Base-by-base conservation (phyloP, 805 yeast genomes). In the Brettanomyces bruxellensis region DNA sequence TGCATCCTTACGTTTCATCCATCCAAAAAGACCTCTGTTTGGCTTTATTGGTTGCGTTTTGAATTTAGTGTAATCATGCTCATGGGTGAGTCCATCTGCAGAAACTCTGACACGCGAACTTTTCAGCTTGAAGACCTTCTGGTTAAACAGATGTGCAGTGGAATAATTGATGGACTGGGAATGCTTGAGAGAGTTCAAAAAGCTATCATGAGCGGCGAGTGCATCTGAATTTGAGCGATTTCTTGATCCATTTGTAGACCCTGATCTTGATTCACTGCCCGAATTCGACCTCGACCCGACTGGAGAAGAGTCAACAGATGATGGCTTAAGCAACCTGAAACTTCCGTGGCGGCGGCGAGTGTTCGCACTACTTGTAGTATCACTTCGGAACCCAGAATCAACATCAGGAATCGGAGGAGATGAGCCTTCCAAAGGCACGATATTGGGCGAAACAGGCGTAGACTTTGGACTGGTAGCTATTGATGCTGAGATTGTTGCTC, bases 51-150 rank as follows among this genome's bases (percentile, higher is more conserved):
- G 61, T 34, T 60, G 64, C 3, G 68, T 66, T 49, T 54, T 61
- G 49, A 56, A 62, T 41, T 61, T 65, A 30, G 52, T 39, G 43
- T 56, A 65, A 45, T 65, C 68, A 50, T 66, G 70, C 45, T 62
- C 64, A 51, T 66, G 70, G 0, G 55, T 36, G 18, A 51, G 47
- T 6, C 67, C 66, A 42, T 60, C 66, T 5, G 61, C 54, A 13
- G 55, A 57, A 6, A 64, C 45, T 25, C 55, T 55, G 12, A 64
- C 39, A 38, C 68, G 52, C 13, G 66, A 65, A 25, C 55, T 57
- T 44, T 59, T 59, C 30, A 61, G 43, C 40, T 55, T 56, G 38
- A 59, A 38, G 3, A 54, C 43, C 25, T 59, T 50, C 41, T 61
- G 57, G 23, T 51, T 58, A 50, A 43, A 54, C 36, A 40, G 47